Conservation (phyloP, 176 grass and related monocot species). For the Zoysia japonica region DNA sequence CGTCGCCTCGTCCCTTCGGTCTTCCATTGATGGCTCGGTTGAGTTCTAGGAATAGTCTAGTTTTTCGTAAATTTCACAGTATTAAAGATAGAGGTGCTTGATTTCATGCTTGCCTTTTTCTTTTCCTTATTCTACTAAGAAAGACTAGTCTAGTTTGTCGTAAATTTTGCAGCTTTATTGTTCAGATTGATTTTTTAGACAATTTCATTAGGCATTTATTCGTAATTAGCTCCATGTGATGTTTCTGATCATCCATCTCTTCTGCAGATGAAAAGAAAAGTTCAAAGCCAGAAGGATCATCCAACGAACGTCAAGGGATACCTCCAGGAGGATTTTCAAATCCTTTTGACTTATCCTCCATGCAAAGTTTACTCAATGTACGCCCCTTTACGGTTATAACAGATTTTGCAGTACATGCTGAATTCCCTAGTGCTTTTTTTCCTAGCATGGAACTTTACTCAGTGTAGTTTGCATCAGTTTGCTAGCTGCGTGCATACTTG, state of each 20-base stretch:
- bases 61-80: neutral
- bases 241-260: constrained; percentile 11
- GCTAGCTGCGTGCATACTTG: neutral
- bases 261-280: constrained; percentile 61
- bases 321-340: constrained; percentile 47
- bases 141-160: neutral
- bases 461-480: constrained; percentile 12
- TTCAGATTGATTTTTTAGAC: constrained; percentile 11
- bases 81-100: neutral
- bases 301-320: constrained; percentile 42
- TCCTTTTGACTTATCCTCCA: constrained; percentile 79
- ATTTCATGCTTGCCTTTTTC: neutral
- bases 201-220: constrained; percentile 14
- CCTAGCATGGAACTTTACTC: neutral
- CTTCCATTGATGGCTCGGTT: neutral
- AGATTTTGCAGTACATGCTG: neutral
- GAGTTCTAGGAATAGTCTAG: neutral
- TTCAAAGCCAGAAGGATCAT: constrained; percentile 62
- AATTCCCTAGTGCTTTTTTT: neutral
- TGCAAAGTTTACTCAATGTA: constrained; percentile 85
- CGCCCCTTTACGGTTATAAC: constrained; percentile 10
- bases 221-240: neutral
- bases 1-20: neutral
- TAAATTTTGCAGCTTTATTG: neutral
- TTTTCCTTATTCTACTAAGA: neutral